Evolutionary conservation across 1,139 yeast species (phyloP).

Genomic region (Hansenula sp.): DNA sequence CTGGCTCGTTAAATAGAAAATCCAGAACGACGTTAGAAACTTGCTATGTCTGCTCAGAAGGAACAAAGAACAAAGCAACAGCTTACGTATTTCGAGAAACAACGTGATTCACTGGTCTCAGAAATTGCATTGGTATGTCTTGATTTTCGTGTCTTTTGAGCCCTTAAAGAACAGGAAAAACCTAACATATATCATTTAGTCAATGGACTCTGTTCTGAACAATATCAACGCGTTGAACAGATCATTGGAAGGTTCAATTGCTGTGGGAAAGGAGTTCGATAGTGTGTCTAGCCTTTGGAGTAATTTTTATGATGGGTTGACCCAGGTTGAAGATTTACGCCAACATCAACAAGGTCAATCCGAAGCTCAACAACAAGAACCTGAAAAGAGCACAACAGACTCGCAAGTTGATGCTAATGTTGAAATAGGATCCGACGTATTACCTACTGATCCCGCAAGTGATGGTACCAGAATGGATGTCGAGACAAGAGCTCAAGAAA

Average conservation of each 20-base stretch:
- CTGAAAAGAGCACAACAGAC: not conserved
- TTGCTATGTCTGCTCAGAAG: not conserved
- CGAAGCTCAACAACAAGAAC: slow-evolving; percentile 1
- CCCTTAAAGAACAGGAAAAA: too few relatives aligned
- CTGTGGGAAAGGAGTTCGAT: slow-evolving; percentile 54
- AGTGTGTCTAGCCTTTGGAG: slow-evolving; percentile 47
- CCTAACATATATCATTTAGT: slow-evolving; percentile 16
- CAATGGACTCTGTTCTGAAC: slow-evolving; percentile 48
- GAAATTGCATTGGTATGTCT: slow-evolving; percentile 28
- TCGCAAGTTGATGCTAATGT: slow-evolving; percentile 5
- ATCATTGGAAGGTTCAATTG: slow-evolving; percentile 45
- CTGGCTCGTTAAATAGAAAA: too few relatives aligned
- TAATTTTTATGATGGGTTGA: slow-evolving; percentile 40
- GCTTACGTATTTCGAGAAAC: slow-evolving; percentile 36
- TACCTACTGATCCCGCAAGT: not conserved
- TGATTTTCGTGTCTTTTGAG: not conserved
- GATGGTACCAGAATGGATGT: not conserved
- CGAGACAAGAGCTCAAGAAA: not conserved
- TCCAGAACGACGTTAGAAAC: too few relatives aligned
- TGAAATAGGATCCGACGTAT: not conserved
- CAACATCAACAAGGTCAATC: slow-evolving; percentile 2
- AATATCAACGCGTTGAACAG: slow-evolving; percentile 47
- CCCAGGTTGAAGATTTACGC: slow-evolving; percentile 19
- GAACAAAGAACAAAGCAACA: slow-evolving; percentile 4
- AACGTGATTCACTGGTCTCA: slow-evolving; percentile 37